phyloP scores from a whole-genome alignment of 768 basidiomycete species.

The Megacollybia marginata region DNA sequence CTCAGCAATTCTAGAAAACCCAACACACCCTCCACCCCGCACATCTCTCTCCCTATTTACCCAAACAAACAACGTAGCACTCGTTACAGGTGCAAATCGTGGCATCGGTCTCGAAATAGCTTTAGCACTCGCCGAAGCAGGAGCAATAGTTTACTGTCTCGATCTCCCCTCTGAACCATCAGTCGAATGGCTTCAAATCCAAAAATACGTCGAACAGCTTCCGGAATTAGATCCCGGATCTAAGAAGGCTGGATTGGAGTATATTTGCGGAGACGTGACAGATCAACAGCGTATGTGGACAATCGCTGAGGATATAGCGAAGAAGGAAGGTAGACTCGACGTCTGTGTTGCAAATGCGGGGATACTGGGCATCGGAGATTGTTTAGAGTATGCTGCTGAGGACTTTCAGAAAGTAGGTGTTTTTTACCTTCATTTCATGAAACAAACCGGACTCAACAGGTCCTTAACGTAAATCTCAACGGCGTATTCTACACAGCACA shows the following conservation, averaged over 20 bases:
- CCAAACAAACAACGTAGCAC: constrained; percentile 45
- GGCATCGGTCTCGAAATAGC: constrained; percentile 84
- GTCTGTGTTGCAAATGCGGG: constrained; percentile 76
- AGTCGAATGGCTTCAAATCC: constrained; percentile 47
- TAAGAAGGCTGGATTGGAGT: constrained; percentile 38
- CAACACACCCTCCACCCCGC: no score
- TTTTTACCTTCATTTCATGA: not conserved
- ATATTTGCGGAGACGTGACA: constrained; percentile 57
- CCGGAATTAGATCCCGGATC: not conserved
- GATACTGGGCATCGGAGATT: constrained; percentile 54
- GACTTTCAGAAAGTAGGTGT: constrained; percentile 53
- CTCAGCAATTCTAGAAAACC: no score
- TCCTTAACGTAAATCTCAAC: constrained; percentile 61
- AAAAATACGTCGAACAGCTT: constrained; percentile 37
- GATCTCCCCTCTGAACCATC: constrained; percentile 53
- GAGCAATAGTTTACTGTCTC: constrained; percentile 65
- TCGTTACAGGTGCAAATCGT: constrained; percentile 58
- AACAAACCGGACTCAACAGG: constrained; percentile 25
- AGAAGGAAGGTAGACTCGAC: constrained; percentile 65
- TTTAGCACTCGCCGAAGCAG: constrained; percentile 63
- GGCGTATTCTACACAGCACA: constrained; percentile 60
- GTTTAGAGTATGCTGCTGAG: constrained; percentile 56
- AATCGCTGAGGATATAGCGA: constrained; percentile 48
- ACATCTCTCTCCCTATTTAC: constrained; percentile 25
- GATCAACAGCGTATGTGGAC: constrained; percentile 57